These are phyloP conservation scores for Maudiozyma barnettii DNA, from an alignment of 805 yeast species.

Conservation along the genomic window DNA sequence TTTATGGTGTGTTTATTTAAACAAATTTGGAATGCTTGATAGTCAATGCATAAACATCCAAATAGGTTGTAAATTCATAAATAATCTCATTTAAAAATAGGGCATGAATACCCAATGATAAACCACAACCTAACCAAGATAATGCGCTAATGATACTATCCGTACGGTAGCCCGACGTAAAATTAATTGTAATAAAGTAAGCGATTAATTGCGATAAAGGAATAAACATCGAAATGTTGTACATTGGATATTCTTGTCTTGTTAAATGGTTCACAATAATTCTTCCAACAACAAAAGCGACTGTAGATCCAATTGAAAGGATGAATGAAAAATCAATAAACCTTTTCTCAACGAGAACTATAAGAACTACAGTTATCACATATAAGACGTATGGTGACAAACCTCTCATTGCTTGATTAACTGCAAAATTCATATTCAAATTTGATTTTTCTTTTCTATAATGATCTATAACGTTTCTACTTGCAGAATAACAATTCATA, in stretches of 20 bases:
- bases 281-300: conserved; percentile 85
- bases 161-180: conserved; percentile 27
- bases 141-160: conserved; percentile 40
- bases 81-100: conserved; percentile 71
- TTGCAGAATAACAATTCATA: conserved; percentile 62
- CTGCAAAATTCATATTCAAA: conserved; percentile 16
- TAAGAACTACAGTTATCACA: conserved; percentile 38
- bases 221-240: conserved; percentile 60
- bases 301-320: conserved; percentile 59
- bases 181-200: conserved; percentile 16
- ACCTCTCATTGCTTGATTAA: conserved; percentile 39
- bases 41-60: conserved; percentile 78
- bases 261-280: conserved; percentile 84
- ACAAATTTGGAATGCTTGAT: conserved; percentile 61
- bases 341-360: conserved; percentile 43
- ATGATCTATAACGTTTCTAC: conserved; percentile 45
- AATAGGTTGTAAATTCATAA: conserved; percentile 64
- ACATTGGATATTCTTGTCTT: conserved; percentile 61
- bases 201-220: conserved; percentile 42
- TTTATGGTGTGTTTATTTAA: neutral
- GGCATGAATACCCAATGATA: conserved; percentile 58
- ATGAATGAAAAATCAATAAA: conserved; percentile 47
- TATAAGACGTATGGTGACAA: conserved; percentile 59
- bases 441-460: conserved; percentile 30
- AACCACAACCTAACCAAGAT: conserved; percentile 57